A percentile compares a stretch with the other conserved stretches of the same genome.
Evolutionary conservation across 2,329 filamentous ascomycete species (phyloP).

Genomic region (Colletotrichum lini): DNA sequence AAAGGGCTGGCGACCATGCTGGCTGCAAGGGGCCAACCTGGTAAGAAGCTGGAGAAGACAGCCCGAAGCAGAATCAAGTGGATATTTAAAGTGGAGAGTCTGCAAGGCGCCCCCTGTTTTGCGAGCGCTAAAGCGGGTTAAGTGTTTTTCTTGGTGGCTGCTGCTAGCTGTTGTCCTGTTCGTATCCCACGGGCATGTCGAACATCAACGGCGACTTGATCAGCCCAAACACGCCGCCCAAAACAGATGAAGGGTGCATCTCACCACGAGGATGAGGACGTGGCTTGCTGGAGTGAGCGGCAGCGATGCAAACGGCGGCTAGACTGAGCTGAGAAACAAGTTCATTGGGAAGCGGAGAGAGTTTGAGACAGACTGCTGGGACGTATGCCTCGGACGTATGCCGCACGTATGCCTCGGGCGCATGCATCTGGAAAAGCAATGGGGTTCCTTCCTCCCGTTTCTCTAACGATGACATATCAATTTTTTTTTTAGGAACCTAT

Average conservation of each 20-base stretch:
- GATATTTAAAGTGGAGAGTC: conserved; percentile 26
- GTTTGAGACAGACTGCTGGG: conserved; percentile 3
- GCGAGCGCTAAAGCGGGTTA: conserved; percentile 29
- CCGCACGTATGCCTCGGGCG: conserved; percentile 2
- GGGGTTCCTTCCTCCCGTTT: no score
- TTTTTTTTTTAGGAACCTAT: no score
- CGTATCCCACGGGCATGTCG: conserved; percentile 16
- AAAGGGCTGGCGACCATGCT: conserved; percentile 28
- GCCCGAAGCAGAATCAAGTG: conserved; percentile 35
- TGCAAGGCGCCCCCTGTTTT: conserved; percentile 31
- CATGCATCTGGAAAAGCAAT: conserved; percentile 10
- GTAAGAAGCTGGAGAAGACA: conserved; percentile 29
- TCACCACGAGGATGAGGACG: conserved; percentile 26
- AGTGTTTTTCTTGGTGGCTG: conserved; percentile 28
- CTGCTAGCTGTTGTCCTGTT: conserved; percentile 25
- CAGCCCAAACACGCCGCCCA: not conserved
- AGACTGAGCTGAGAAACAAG: not conserved
- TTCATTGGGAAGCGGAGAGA: not conserved
- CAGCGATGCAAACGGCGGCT: conserved; percentile 19
- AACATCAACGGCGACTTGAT: conserved; percentile 4
- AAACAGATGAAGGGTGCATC: conserved; percentile 4
- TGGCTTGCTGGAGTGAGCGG: conserved; percentile 21
- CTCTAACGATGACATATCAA: no score
- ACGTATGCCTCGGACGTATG: conserved; percentile 7
- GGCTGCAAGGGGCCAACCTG: conserved; percentile 26